A percentile compares a stretch with the other conserved stretches of the same genome.
phyloP scores from a whole-genome alignment of 495 filamentous ascomycete species.

The Parachaetomium inaequale region DNA sequence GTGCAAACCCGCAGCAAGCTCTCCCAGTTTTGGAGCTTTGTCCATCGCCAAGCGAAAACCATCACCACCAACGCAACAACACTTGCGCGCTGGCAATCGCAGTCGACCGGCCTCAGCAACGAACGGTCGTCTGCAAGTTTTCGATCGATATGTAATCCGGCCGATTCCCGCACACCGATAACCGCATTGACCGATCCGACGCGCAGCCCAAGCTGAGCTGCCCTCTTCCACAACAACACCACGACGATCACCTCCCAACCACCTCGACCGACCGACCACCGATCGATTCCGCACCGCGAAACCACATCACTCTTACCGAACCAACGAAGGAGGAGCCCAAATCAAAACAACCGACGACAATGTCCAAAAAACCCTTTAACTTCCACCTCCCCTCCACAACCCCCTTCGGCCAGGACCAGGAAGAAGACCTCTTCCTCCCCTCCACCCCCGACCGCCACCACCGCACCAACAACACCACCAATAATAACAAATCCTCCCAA shows the following conservation, averaged over 20 bases:
- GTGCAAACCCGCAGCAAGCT: conserved; percentile 10
- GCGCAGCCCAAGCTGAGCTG: too few species aligned
- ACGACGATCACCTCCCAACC: not conserved
- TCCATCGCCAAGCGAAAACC: not conserved
- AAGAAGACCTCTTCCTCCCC: not conserved
- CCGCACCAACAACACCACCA: not conserved
- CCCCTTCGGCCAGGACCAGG: not conserved
- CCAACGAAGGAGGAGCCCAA: not conserved
- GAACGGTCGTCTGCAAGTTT: not conserved
- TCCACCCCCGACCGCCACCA: conserved; percentile 13
- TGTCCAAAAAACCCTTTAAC: conserved; percentile 7
- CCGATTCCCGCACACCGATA: not conserved
- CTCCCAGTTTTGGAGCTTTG: conserved; percentile 12
- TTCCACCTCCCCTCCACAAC: conserved; percentile 7
- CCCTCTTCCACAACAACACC: not conserved
- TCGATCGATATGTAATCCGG: not conserved
- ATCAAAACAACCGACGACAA: not conserved
- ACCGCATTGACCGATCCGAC: not conserved
- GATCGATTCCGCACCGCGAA: not conserved
- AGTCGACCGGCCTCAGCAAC: not conserved
- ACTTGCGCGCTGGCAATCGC: not conserved
- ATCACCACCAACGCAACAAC: conserved; percentile 4
- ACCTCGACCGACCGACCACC: not conserved
- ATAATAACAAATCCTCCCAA: not conserved
- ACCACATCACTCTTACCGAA: too few species aligned